Evolutionary conservation across 2,329 filamentous ascomycete species (phyloP).

Genomic region (Monilinia vaccinii-corymbosi): DNA sequence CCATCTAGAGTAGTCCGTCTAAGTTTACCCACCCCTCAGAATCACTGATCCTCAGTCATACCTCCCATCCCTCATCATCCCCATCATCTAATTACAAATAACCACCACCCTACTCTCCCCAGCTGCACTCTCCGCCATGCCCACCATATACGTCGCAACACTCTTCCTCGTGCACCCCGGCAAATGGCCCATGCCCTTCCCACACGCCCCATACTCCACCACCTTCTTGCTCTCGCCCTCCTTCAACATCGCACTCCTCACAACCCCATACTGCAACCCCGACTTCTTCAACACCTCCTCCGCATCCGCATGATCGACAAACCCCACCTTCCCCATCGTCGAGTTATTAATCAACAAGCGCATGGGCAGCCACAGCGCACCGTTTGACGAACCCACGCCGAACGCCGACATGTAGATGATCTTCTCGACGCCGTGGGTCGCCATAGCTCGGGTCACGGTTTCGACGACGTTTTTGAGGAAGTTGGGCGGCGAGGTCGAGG

Average conservation of each 20-base stretch:
- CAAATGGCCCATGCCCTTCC: conserved; percentile 13
- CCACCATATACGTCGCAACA: conserved; percentile 39
- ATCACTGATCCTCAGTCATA: not conserved
- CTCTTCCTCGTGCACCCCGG: conserved; percentile 11
- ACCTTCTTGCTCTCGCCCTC: conserved; percentile 13
- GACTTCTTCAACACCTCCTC: conserved; percentile 10
- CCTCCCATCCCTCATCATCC: not conserved
- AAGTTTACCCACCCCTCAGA: not conserved
- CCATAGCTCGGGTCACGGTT: conserved; percentile 28
- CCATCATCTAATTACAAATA: conserved; percentile 5
- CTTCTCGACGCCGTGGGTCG: conserved; percentile 30
- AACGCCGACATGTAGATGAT: conserved; percentile 42
- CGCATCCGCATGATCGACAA: conserved; percentile 37
- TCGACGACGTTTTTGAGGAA: not conserved
- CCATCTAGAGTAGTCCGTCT: not conserved
- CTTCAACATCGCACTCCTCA: conserved; percentile 16
- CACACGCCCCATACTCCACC: conserved; percentile 24
- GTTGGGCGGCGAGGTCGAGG: conserved; percentile 11
- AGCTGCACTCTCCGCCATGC: conserved; percentile 13
- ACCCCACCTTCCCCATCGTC: conserved; percentile 34
- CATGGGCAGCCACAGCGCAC: conserved; percentile 34
- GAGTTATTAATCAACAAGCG: conserved; percentile 37
- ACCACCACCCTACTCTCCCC: not conserved
- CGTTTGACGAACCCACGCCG: conserved; percentile 39
- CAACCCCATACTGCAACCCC: conserved; percentile 15